phyloP scores from a whole-genome alignment of 257 asterid genomes.

The Solanum gracilifrons region DNA sequence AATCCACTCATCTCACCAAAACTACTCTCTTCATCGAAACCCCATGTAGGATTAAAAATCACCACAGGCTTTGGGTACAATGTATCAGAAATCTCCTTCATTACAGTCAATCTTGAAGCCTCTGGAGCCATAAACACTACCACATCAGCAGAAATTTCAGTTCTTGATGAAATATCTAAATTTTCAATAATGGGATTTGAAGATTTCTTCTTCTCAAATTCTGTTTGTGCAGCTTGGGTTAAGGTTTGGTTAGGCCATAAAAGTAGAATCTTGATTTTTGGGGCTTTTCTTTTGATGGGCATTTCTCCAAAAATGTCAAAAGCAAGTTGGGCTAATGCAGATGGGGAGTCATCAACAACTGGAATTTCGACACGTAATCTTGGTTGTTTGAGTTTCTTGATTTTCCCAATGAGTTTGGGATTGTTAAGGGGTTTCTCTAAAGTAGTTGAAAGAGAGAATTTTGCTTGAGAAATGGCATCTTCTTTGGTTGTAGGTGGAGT shows the following conservation, averaged over 20 bases:
- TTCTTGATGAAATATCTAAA: slow-evolving; percentile 27
- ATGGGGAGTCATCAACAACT: slow-evolving; percentile 59
- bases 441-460: slow-evolving; percentile 50
- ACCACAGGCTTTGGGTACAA: slow-evolving; percentile 62
- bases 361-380: slow-evolving; percentile 76
- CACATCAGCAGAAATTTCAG: slow-evolving; percentile 44
- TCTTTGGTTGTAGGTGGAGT: slow-evolving; percentile 67
- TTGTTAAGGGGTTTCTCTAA: slow-evolving; percentile 75
- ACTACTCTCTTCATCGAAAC: slow-evolving; percentile 56
- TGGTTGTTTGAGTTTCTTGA: slow-evolving; percentile 80
- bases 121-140: slow-evolving; percentile 54
- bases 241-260: slow-evolving; percentile 42
- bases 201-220: slow-evolving; percentile 33
- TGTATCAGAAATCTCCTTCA: slow-evolving; percentile 39
- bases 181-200: slow-evolving; percentile 33
- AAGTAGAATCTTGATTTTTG: slow-evolving; percentile 39
- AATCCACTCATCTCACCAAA: slow-evolving; percentile 48
- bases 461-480: slow-evolving; percentile 83
- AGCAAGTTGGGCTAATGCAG: slow-evolving; percentile 56
- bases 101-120: slow-evolving; percentile 34
- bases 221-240: slow-evolving; percentile 39
- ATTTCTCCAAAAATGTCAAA: slow-evolving; percentile 51
- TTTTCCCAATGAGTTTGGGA: slow-evolving; percentile 61
- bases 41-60: slow-evolving; percentile 80
- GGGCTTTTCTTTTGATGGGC: slow-evolving; percentile 50